phyloP scores from a whole-genome alignment of 2,329 filamentous ascomycete genomes.

The Fonsecaea nubica region DNA sequence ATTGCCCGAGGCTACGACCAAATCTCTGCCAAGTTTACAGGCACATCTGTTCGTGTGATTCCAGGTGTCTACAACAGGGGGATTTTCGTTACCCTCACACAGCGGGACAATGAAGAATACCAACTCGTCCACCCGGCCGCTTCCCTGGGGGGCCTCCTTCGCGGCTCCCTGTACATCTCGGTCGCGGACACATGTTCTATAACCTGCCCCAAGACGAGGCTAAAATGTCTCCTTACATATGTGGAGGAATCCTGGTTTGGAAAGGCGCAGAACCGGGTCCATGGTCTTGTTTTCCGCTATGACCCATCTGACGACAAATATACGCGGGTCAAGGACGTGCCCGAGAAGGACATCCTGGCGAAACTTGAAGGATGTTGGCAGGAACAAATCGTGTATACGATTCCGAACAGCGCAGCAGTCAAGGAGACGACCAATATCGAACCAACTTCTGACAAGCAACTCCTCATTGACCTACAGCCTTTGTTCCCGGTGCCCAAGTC shows the following conservation, averaged over 20 bases:
- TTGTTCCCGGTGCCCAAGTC: constrained; percentile 79
- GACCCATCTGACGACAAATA: constrained; percentile 85
- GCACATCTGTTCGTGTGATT: constrained; percentile 88
- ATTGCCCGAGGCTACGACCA: constrained; percentile 91
- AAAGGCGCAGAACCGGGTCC: constrained; percentile 86
- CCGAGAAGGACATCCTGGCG: constrained; percentile 81
- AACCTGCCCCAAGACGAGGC: constrained; percentile 84
- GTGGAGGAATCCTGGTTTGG: constrained; percentile 94
- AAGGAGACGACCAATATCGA: constrained; percentile 51
- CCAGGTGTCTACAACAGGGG: constrained; percentile 93
- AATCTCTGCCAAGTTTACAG: constrained; percentile 96
- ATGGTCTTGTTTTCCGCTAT: constrained; percentile 89
- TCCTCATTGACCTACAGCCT: constrained; percentile 87
- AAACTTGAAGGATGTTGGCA: constrained; percentile 88
- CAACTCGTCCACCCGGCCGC: constrained; percentile 95
- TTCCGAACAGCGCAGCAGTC: constrained; percentile 34
- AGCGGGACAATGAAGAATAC: constrained; percentile 85
- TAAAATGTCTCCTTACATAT: constrained; percentile 93
- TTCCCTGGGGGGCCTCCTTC: constrained; percentile 83
- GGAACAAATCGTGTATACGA: constrained; percentile 68
- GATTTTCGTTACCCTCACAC: constrained; percentile 88
- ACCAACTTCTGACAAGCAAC: constrained; percentile 64
- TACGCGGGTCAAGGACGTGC: constrained; percentile 80
- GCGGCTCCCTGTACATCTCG: constrained; percentile 85
- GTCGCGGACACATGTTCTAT: constrained; percentile 90